Evolutionary conservation across 345 rosid genomes (phyloP).

Genomic region (Eucalyptus brandiana): DNA sequence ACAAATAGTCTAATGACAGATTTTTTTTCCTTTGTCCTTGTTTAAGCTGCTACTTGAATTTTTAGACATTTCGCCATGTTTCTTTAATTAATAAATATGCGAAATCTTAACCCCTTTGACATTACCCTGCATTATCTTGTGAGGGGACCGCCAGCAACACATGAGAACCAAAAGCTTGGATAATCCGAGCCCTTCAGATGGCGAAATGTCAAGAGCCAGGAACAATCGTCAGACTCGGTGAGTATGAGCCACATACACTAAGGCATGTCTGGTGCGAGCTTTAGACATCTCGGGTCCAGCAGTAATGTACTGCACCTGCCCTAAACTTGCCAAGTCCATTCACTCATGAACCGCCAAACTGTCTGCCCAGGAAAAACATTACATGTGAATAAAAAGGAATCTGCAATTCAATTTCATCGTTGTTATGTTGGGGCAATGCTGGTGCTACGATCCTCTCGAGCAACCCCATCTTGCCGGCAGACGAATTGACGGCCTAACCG

Average conservation of each 20-base stretch:
- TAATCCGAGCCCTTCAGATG: background rate
- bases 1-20: background rate
- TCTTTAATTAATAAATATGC: background rate
- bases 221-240: background rate
- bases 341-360: background rate
- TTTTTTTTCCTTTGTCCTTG: background rate
- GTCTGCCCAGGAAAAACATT: background rate
- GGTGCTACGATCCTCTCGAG: background rate
- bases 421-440: background rate
- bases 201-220: background rate
- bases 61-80: background rate
- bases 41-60: background rate
- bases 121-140: background rate
- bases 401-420: background rate
- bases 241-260: background rate
- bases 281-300: background rate
- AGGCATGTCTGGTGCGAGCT: background rate
- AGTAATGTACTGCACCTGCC: background rate
- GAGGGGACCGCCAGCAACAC: background rate
- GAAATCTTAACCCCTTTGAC: background rate
- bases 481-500: background rate
- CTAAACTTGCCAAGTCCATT: background rate
- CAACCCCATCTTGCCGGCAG: background rate
- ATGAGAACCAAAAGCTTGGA: background rate
- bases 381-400: background rate